Conservation (phyloP, 768 basidiomycete genomes). For the Lentinula lateritia region DNA sequence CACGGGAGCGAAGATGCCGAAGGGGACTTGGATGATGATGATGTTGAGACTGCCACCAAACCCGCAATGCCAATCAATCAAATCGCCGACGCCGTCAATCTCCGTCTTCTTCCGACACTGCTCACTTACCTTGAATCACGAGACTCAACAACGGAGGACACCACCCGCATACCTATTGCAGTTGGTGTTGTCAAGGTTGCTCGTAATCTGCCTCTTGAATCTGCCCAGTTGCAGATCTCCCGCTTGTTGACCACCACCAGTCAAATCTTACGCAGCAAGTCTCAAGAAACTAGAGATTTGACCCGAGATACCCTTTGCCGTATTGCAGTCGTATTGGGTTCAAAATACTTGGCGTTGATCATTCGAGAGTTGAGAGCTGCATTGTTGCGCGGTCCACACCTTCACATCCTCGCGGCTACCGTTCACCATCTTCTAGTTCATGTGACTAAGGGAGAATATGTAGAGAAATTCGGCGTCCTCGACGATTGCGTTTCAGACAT, state of each 20-base stretch:
- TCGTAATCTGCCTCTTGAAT: conserved; percentile 62
- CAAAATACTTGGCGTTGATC: conserved; percentile 64
- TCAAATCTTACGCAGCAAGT: conserved; percentile 88
- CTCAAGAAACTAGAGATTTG: conserved; percentile 88
- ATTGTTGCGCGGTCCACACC: conserved; percentile 85
- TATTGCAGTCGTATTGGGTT: conserved; percentile 69
- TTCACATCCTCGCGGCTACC: conserved; percentile 86
- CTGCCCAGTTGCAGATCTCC: conserved; percentile 62
- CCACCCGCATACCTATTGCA: conserved; percentile 81
- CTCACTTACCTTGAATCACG: conserved; percentile 78
- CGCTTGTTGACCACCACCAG: conserved; percentile 79
- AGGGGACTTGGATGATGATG: conserved; percentile 23
- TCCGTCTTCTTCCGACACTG: conserved; percentile 72
- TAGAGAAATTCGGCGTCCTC: conserved; percentile 50
- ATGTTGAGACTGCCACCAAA: conserved; percentile 6
- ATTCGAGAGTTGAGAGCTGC: conserved; percentile 82
- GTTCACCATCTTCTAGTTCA: conserved; percentile 79
- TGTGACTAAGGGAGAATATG: conserved; percentile 60
- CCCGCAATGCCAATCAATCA: conserved; percentile 18
- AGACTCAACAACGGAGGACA: conserved; percentile 74
- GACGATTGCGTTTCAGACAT: conserved; percentile 78
- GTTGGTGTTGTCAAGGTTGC: conserved; percentile 85
- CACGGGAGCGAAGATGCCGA: conserved; percentile 19
- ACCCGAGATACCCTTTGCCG: conserved; percentile 78
- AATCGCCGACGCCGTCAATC: conserved; percentile 73